Evolutionary conservation across 2,329 filamentous ascomycete genomes (phyloP).

Genomic region (Alternaria triticina): DNA sequence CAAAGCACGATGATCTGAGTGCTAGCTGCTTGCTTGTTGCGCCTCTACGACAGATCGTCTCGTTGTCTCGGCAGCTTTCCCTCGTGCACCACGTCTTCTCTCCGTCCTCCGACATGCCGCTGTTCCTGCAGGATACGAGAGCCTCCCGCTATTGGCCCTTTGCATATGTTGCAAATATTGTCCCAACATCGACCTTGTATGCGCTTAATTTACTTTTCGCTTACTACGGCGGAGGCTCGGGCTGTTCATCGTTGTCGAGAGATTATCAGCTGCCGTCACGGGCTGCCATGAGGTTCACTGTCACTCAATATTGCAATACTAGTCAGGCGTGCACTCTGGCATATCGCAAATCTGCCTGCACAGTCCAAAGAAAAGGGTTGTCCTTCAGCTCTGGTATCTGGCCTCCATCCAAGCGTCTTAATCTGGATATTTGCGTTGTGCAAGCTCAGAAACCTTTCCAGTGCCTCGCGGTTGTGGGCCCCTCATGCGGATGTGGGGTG

Average conservation of each 20-base stretch:
- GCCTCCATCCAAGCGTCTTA: neutral
- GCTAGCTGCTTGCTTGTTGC: constrained; percentile 24
- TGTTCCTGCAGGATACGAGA: constrained; percentile 36
- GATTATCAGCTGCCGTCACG: constrained; percentile 26
- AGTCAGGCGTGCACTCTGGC: neutral
- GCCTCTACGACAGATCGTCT: constrained; percentile 7
- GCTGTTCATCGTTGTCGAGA: constrained; percentile 14
- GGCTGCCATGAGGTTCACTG: constrained; percentile 8
- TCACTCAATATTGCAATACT: neutral
- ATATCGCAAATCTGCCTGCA: neutral
- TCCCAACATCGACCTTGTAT: constrained; percentile 34
- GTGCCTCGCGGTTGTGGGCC: neutral
- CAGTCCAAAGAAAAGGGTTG: neutral
- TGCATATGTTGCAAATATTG: constrained; percentile 27
- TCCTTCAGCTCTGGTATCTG: neutral
- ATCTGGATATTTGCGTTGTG: constrained; percentile 1
- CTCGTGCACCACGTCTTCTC: constrained; percentile 10
- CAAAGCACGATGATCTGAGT: constrained; percentile 31
- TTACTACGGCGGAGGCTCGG: constrained; percentile 7
- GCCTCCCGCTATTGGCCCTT: constrained; percentile 24
- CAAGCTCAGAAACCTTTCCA: constrained; percentile 1
- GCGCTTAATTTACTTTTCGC: constrained; percentile 36
- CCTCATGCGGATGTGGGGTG: constrained; percentile 12
- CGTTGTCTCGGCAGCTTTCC: constrained; percentile 15
- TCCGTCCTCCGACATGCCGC: constrained; percentile 16